phyloP scores from a whole-genome alignment of 2,329 filamentous ascomycete genomes.

The Colletotrichum nymphaeae region DNA sequence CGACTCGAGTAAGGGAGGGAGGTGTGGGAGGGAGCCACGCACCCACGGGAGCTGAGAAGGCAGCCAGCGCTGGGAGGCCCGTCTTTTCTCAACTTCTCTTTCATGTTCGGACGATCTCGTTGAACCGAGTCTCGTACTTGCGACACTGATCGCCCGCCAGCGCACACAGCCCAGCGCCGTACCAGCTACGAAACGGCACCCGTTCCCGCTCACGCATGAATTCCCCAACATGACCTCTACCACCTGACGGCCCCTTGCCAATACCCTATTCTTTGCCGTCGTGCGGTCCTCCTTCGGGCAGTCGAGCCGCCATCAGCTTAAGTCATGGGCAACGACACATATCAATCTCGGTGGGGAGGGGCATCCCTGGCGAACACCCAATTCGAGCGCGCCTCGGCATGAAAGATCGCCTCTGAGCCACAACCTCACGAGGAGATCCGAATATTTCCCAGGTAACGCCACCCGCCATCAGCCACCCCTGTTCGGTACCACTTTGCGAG shows the following conservation, averaged over 20 bases:
- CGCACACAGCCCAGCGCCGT: conserved; percentile 19
- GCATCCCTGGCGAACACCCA: neutral
- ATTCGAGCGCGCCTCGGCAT: conserved; percentile 22
- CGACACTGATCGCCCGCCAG: conserved; percentile 25
- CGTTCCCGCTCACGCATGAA: conserved; percentile 25
- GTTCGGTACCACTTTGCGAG: conserved; percentile 3
- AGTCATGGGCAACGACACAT: conserved; percentile 19
- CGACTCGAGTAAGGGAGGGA: conserved; percentile 9
- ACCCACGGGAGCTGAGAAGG: neutral
- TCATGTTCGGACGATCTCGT: conserved; percentile 33
- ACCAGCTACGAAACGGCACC: conserved; percentile 33
- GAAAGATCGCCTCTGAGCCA: conserved; percentile 36
- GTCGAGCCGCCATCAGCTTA: conserved; percentile 2
- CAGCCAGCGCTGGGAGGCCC: neutral
- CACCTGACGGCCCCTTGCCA: conserved; percentile 8
- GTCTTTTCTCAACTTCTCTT: neutral
- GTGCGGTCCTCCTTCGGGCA: neutral
- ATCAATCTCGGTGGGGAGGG: conserved; percentile 1
- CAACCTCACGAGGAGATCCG: conserved; percentile 16
- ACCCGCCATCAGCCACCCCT: conserved; percentile 22
- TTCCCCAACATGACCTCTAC: neutral
- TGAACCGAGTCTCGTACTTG: conserved; percentile 33
- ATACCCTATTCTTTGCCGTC: neutral
- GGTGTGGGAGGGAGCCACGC: neutral
- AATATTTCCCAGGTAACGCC: conserved; percentile 22